Evolutionary conservation across 495 filamentous ascomycete genomes (phyloP).

Genomic region (Neurospora hispaniola): DNA sequence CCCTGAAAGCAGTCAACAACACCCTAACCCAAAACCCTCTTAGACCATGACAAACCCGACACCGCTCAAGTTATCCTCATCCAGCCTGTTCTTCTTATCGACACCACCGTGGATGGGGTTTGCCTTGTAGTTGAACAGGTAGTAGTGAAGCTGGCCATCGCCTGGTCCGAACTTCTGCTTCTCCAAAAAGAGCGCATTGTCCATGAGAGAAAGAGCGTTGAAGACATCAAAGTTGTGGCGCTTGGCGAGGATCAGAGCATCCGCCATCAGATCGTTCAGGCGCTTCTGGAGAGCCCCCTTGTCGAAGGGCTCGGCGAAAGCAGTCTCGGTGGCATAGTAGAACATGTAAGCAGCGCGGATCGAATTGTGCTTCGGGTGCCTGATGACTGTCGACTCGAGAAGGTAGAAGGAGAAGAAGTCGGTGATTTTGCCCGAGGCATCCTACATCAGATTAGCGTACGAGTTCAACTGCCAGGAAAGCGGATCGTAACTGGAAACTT

Average conservation of each 20-base stretch:
- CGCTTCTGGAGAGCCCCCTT: constrained; percentile 54
- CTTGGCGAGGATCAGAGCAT: constrained; percentile 83
- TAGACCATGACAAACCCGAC: constrained; percentile 82
- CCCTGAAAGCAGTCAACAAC: background rate
- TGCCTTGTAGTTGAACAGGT: constrained; percentile 92
- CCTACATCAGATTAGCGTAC: constrained; percentile 13
- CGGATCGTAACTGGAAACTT: constrained; percentile 1
- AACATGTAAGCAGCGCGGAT: constrained; percentile 88
- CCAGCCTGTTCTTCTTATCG: constrained; percentile 61
- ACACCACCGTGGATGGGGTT: constrained; percentile 73
- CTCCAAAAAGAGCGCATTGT: constrained; percentile 87
- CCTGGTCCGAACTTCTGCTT: constrained; percentile 88
- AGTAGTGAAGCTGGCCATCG: constrained; percentile 90
- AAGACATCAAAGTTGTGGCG: constrained; percentile 87
- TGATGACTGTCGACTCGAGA: constrained; percentile 85
- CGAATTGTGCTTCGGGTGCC: constrained; percentile 59
- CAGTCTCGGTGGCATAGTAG: constrained; percentile 86
- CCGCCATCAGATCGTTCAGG: constrained; percentile 66
- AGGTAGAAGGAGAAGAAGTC: constrained; percentile 96
- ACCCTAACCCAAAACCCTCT: background rate
- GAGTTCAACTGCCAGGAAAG: background rate
- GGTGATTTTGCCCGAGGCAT: constrained; percentile 60
- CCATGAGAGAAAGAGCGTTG: constrained; percentile 85
- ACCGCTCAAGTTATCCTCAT: constrained; percentile 67
- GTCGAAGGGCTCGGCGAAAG: constrained; percentile 46